phyloP scores from a whole-genome alignment of 140 eudicot species.

The Stevia rebaudiana region DNA sequence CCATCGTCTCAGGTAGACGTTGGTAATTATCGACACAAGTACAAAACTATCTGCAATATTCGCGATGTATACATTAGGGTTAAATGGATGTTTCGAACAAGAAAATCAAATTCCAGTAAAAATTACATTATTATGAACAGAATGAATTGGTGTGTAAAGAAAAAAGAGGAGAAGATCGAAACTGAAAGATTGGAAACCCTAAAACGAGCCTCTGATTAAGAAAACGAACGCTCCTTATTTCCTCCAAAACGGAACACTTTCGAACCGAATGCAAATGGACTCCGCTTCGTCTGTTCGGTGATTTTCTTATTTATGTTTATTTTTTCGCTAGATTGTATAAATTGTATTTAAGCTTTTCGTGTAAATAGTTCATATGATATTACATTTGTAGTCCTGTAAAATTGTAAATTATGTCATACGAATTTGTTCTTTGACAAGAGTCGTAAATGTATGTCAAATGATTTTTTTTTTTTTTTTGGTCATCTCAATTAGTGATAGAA shows the following conservation, averaged over 20 bases:
- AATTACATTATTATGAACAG: neutral
- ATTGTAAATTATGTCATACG: too few relatives aligned
- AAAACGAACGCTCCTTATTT: neutral
- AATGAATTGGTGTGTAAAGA: neutral
- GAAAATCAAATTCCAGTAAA: neutral
- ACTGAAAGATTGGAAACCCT: conserved; percentile 12
- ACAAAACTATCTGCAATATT: conserved; percentile 15
- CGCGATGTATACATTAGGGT: neutral
- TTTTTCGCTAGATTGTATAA: conserved; percentile 6
- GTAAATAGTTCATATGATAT: too few relatives aligned
- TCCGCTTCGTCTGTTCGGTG: neutral
- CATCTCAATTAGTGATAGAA: too few relatives aligned
- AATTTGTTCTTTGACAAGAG: too few relatives aligned
- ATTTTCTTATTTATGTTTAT: neutral
- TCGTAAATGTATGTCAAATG: too few relatives aligned
- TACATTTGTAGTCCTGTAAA: too few relatives aligned
- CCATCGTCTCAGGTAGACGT: conserved; percentile 31
- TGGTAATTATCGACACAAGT: neutral
- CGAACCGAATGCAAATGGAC: neutral
- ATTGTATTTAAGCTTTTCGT: too few relatives aligned
- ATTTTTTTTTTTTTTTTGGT: too few relatives aligned
- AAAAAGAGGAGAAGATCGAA: neutral
- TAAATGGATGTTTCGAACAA: neutral
- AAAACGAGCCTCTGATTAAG: neutral
- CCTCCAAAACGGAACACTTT: too few relatives aligned